phyloP scores from a whole-genome alignment of 2,329 filamentous ascomycete species.

The Aspergillus tubingensis region DNA sequence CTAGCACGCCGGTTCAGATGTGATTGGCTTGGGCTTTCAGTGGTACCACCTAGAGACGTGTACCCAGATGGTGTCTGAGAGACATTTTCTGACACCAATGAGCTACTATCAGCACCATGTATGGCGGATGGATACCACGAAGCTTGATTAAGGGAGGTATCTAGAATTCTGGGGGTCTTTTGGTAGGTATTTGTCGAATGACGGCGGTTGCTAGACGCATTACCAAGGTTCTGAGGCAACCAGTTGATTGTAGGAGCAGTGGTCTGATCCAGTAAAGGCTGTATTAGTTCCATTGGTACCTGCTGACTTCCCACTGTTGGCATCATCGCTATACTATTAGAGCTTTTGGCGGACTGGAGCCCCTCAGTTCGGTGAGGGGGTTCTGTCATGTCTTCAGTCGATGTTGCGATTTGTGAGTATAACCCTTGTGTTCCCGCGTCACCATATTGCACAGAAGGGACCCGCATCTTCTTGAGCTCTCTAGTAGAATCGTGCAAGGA shows the following conservation, averaged over 20 bases:
- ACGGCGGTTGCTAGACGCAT: slow-evolving; percentile 16
- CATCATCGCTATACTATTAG: slow-evolving; percentile 23
- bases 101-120: slow-evolving; percentile 17
- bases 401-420: slow-evolving; percentile 18
- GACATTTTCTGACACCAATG: slow-evolving; percentile 20
- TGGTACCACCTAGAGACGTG: slow-evolving; percentile 20
- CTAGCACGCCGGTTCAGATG: slow-evolving; percentile 26
- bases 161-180: slow-evolving; percentile 16
- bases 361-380: slow-evolving; percentile 11
- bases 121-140: slow-evolving; percentile 32
- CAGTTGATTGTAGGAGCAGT: slow-evolving; percentile 40
- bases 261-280: slow-evolving; percentile 29
- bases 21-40: slow-evolving; percentile 28
- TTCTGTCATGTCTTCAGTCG: slow-evolving; percentile 1
- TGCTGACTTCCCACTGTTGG: slow-evolving; percentile 20
- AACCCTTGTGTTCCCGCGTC: slow-evolving; percentile 7
- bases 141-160: slow-evolving; percentile 22
- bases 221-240: slow-evolving; percentile 37
- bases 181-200: slow-evolving; percentile 17
- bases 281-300: slow-evolving; percentile 27
- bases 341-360: slow-evolving; percentile 5
- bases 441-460: slow-evolving; percentile 18
- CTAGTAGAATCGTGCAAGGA: slow-evolving; percentile 14
- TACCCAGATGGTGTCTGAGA: slow-evolving; percentile 24
- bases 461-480: slow-evolving; percentile 4